Evolutionary conservation across 192 early-diverging fungal species (phyloP), one percentile per base, ranked within the genome.

Genomic region (Entophlyctis luteolus): DNA sequence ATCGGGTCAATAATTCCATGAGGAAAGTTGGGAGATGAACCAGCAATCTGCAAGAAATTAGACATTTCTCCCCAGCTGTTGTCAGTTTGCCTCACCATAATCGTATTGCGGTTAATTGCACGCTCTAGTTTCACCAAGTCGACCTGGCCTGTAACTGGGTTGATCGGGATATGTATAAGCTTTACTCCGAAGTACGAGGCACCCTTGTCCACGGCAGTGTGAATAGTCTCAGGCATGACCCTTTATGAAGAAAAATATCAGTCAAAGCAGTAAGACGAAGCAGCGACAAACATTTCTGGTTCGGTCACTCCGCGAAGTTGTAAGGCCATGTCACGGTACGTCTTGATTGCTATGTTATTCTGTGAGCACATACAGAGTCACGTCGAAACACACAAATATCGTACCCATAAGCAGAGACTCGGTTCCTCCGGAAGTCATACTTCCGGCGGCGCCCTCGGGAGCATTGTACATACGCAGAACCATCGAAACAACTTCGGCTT

Each of bases 121-220:
- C 84, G 77, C 25, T 70, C 80, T 68, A 98, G 81, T 32, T 88
- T 84, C 48, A 79, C 80, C n/a, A 94, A 38, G 66, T 93, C 87
- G 2, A 90, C 96, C 53, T 83, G 77, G 47, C 85, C 84, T 2
- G 90, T 91, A 4, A 78, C 80, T 28, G 85, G 80, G 68, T 95
- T 87, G 25, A 96, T 81, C 2, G 94, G 93, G 38, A 94, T 83
- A 49, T 88, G 87, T 48, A 93, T 82, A 18, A 96, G 67, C 70
- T 90, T 91, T 65, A 98, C 91, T 32, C 87, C 84, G 75, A 98
- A 95, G 77, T 96, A 96, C 47, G 82, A 79, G 23, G 92, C 89
- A 1, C 90, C 96, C 83, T 98, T 98, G 81, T 93, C 89, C 68
- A 98, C 93, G 4, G 96, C 96, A 20, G 93, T 92, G 63, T 98